Evolutionary conservation across 2,329 filamentous ascomycete species (phyloP).

Genomic region (Tolypocladium amazonense): DNA sequence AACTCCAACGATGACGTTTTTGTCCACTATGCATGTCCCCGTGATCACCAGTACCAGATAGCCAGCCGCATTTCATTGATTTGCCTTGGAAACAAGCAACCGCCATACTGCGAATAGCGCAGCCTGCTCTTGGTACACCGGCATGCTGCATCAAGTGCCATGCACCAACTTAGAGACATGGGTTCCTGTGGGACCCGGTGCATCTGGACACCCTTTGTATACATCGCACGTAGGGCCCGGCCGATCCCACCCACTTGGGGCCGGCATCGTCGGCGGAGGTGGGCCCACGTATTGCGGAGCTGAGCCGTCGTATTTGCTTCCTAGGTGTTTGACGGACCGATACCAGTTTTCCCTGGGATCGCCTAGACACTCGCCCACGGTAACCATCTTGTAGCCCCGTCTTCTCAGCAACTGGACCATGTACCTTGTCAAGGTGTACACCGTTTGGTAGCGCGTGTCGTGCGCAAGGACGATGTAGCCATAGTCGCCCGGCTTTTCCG

Average conservation of each 20-base stretch:
- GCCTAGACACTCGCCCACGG: conserved; percentile 46
- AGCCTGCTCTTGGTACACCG: conserved; percentile 17
- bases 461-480: conserved; percentile 42
- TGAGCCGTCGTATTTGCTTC: conserved; percentile 5
- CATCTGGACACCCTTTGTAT: no score
- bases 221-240: no score
- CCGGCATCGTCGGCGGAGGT: background rate
- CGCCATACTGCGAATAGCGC: conserved; percentile 21
- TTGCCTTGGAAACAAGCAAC: conserved; percentile 10
- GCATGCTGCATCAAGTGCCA: conserved; percentile 16
- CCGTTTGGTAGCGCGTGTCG: conserved; percentile 39
- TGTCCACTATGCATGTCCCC: conserved; percentile 16
- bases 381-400: conserved; percentile 36
- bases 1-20: conserved; percentile 17
- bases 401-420: conserved; percentile 30
- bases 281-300: conserved; percentile 4
- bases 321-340: conserved; percentile 16
- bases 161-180: no score
- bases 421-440: conserved; percentile 26
- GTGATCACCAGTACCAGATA: conserved; percentile 13
- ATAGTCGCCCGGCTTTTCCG: conserved; percentile 13
- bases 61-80: conserved; percentile 10
- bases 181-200: no score
- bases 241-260: background rate
- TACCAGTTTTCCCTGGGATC: conserved; percentile 44